phyloP scores from a whole-genome alignment of 805 yeast species.

The Novakomyces olei region DNA sequence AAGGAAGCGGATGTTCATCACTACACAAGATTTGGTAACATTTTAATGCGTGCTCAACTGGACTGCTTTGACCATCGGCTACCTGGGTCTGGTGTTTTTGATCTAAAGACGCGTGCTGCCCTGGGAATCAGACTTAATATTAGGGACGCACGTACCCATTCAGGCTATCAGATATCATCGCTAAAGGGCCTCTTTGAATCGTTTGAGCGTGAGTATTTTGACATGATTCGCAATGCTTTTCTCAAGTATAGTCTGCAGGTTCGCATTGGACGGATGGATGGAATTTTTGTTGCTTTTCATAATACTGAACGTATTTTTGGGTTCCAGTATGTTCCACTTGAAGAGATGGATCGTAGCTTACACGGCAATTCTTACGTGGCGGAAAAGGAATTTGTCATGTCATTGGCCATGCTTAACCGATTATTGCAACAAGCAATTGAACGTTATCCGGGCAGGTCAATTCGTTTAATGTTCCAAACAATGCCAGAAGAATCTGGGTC shows the following conservation, averaged over 20 bases:
- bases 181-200: conserved; percentile 49
- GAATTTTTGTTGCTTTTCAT: conserved; percentile 80
- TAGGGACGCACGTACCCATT: conserved; percentile 32
- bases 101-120: conserved; percentile 77
- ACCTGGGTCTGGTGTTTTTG: conserved; percentile 85
- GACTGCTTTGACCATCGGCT: conserved; percentile 58
- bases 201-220: conserved; percentile 59
- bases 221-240: conserved; percentile 51
- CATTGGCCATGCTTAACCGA: conserved; percentile 30
- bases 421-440: conserved; percentile 21
- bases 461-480: conserved; percentile 17
- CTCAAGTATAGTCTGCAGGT: conserved; percentile 80
- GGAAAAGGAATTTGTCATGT: conserved; percentile 40
- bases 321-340: conserved; percentile 64
- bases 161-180: conserved; percentile 45
- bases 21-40: conserved; percentile 44
- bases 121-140: conserved; percentile 65
- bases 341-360: conserved; percentile 41
- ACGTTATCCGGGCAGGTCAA: conserved; percentile 17
- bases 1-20: conserved; percentile 29
- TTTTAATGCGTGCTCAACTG: conserved; percentile 71
- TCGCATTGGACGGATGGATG: conserved; percentile 90
- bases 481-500: no score
- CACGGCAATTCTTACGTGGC: conserved; percentile 34
- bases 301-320: conserved; percentile 66